Conservation (phyloP, 768 basidiomycete genomes). For the Serendipita indica region DNA sequence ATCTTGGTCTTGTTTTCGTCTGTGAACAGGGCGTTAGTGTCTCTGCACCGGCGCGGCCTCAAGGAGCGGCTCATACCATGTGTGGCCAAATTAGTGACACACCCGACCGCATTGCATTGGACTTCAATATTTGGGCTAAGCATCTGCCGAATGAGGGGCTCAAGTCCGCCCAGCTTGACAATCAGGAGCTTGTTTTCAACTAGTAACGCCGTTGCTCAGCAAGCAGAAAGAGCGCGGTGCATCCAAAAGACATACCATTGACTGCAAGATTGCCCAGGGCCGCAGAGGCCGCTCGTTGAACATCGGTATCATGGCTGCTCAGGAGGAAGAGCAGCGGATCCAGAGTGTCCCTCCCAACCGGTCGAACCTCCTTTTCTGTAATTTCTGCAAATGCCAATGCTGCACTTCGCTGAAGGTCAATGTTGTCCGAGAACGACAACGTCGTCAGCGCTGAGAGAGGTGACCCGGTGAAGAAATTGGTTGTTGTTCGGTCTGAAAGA, state of each 20-base stretch:
- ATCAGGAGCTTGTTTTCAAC: slow-evolving; percentile 99
- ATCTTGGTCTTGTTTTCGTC: slow-evolving; percentile 99
- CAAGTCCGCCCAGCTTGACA: slow-evolving; percentile 91
- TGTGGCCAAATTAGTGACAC: slow-evolving; percentile 95
- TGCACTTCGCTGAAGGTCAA: slow-evolving; percentile 94
- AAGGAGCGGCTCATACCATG: slow-evolving; percentile 49
- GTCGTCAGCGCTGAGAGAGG: slow-evolving; percentile 90
- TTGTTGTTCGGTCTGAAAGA: slow-evolving; percentile 79
- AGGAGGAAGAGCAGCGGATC: slow-evolving; percentile 96
- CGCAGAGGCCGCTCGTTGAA: slow-evolving; percentile 94
- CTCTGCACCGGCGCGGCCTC: slow-evolving; percentile 10
- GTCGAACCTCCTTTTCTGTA: slow-evolving; percentile 97
- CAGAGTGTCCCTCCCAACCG: slow-evolving; percentile 90
- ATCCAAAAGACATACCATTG: slow-evolving; percentile 45
- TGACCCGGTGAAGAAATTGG: slow-evolving; percentile 93
- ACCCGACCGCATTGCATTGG: slow-evolving; percentile 98
- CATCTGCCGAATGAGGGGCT: slow-evolving; percentile 98
- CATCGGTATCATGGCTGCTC: slow-evolving; percentile 95
- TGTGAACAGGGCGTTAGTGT: slow-evolving; percentile 22
- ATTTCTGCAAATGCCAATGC: slow-evolving; percentile 98
- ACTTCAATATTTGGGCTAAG: slow-evolving; percentile 97
- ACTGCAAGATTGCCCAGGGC: slow-evolving; percentile 96
- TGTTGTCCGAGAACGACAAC: slow-evolving; percentile 96
- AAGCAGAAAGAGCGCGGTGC: slow-evolving; percentile 3
- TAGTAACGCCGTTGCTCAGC: slow-evolving; percentile 22